Evolutionary conservation across 2,329 filamentous ascomycete genomes (phyloP).

Genomic region (Colletotrichum musae): DNA sequence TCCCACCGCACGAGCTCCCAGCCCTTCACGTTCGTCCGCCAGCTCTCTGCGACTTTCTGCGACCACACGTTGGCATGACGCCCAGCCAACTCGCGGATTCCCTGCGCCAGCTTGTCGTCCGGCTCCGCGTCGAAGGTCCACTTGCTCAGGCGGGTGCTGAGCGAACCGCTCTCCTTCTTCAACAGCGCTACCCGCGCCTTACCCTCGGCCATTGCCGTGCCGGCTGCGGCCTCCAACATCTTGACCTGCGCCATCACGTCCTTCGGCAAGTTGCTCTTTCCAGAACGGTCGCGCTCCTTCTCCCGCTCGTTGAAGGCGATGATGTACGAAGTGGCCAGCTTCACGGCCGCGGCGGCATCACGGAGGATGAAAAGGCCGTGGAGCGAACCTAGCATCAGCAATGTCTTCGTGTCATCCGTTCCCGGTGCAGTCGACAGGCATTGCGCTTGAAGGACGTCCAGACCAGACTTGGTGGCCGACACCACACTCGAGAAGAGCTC

Average conservation of each 20-base stretch:
- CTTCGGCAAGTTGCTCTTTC: slow-evolving; percentile 55
- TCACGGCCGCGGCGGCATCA: slow-evolving; percentile 54
- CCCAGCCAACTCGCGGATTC: slow-evolving; percentile 31
- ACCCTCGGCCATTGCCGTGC: slow-evolving; percentile 51
- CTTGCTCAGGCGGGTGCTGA: slow-evolving; percentile 46
- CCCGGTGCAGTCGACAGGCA: slow-evolving; percentile 29
- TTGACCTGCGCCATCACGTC: slow-evolving; percentile 54
- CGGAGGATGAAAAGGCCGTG: slow-evolving; percentile 55
- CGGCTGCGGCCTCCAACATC: slow-evolving; percentile 49
- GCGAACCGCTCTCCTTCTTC: slow-evolving; percentile 48
- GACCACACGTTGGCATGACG: slow-evolving; percentile 37
- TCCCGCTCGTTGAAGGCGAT: slow-evolving; percentile 54
- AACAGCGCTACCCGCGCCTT: slow-evolving; percentile 48
- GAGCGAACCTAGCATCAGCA: slow-evolving; percentile 51
- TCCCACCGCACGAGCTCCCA: slow-evolving; percentile 46
- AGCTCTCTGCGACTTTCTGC: slow-evolving; percentile 44
- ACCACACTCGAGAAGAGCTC: slow-evolving; percentile 28
- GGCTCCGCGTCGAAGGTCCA: slow-evolving; percentile 46
- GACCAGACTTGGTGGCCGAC: slow-evolving; percentile 42
- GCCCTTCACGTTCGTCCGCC: slow-evolving; percentile 45
- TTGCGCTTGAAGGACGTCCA: slow-evolving; percentile 46
- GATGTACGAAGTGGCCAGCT: slow-evolving; percentile 52
- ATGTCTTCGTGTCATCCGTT: slow-evolving; percentile 26
- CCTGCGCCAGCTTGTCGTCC: slow-evolving; percentile 30
- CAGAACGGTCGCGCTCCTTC: slow-evolving; percentile 56